Conservation (phyloP, 2,329 filamentous ascomycete species). For the Paecilomyces dactylethromorphus region DNA sequence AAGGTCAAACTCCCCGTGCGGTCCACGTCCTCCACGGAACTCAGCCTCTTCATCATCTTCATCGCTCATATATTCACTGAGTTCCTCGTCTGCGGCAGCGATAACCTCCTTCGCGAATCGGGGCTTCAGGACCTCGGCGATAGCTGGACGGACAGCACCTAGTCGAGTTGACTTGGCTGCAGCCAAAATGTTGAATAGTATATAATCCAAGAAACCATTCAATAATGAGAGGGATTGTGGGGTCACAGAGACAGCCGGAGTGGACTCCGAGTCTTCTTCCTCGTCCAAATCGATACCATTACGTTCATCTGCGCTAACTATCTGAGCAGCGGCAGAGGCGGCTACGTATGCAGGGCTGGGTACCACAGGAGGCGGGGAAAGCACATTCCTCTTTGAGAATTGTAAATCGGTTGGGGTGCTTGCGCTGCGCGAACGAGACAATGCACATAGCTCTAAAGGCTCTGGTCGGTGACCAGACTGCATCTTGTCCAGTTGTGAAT, state of each 20-base stretch:
- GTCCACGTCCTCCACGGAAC: constrained; percentile 46
- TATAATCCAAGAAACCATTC: constrained; percentile 88
- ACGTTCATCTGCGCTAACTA: constrained; percentile 79
- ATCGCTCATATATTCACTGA: constrained; percentile 79
- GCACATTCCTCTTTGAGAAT: constrained; percentile 32
- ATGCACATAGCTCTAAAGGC: constrained; percentile 20
- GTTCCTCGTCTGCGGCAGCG: constrained; percentile 73
- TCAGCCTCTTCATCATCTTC: constrained; percentile 67
- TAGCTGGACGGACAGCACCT: constrained; percentile 67
- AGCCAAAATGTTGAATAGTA: constrained; percentile 85
- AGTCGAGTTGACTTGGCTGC: constrained; percentile 72
- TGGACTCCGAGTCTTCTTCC: constrained; percentile 57
- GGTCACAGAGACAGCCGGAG: constrained; percentile 67
- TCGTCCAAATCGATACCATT: constrained; percentile 64
- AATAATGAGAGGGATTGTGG: constrained; percentile 67
- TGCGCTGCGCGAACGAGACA: constrained; percentile 31
- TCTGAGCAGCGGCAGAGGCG: constrained; percentile 78
- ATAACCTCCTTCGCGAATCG: constrained; percentile 82
- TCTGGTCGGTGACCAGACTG: constrained; percentile 24
- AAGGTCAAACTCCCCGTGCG: constrained; percentile 69
- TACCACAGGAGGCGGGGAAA: constrained; percentile 63
- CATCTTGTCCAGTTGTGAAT: constrained; percentile 12
- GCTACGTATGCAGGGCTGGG: constrained; percentile 86
- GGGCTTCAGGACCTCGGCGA: constrained; percentile 80
- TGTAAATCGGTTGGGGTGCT: constrained; percentile 34